Evolutionary conservation across 2,329 filamentous ascomycete genomes (phyloP), one percentile per base, ranked within the genome.

Genomic region (Ceratocystis diversiconidia): DNA sequence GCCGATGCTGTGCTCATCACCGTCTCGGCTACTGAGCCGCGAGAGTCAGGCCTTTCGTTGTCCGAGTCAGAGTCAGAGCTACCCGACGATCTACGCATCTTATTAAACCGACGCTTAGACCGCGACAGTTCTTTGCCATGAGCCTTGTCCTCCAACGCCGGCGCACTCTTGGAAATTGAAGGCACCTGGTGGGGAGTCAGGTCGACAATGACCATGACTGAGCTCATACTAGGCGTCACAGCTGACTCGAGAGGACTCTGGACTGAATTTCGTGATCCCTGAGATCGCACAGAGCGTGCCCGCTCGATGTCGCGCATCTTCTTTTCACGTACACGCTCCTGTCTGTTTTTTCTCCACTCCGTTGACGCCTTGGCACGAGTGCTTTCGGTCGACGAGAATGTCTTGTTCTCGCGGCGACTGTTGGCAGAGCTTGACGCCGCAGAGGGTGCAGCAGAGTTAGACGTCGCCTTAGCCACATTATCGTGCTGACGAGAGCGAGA

Each of bases 221-320:
- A 70, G 30, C 72, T 74, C 25, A 77, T 69, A 55, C 4, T 71
- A 72, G 12, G 70, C 68, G n/a, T 50, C 50, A 8, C 55, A 41
- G 30, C 15, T 36, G 43, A 61, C 22, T 32, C 61, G 17, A 50
- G 60, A 44, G 32, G 22, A 3, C 36, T 36, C 28, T 67, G 57
- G 0, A 65, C 28, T 4, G 50, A 50, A 28, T 48, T 65, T n/a
- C 44, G 52, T 12, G 61, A 67, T 17, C 65, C 64, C 32, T 69
- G 69, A 28, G 69, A 71, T 19, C 71, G 64, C 15, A 70, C 72
- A 4, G 69, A 69, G 6, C 71, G 70, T 4, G 72, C 68, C 3
- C 74, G 73, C 65, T 77, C 75, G 66, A 78, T 72, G 43, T 78
- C 77, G 17, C 75, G 72, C 63, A 72, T 72, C 67, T 77, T 78